Conservation (phyloP, 495 filamentous ascomycete genomes). For the Bathelium albidoporum region DNA sequence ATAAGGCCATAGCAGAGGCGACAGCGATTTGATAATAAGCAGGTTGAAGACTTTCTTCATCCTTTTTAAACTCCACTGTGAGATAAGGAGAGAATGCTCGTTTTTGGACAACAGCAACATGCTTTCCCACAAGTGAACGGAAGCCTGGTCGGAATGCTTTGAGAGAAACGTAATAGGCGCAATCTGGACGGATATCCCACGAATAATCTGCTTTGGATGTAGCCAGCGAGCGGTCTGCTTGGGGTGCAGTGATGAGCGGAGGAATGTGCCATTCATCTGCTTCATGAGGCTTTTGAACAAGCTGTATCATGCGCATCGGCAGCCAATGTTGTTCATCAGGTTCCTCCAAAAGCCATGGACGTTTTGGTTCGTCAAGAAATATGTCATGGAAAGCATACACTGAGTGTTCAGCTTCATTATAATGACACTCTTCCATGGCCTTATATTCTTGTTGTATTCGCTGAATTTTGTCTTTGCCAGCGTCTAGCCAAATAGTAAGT, state of each 20-base stretch:
- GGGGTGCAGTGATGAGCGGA: no score
- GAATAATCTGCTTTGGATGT: slow-evolving; percentile 2
- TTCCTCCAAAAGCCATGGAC: neutral
- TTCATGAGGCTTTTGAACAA: neutral
- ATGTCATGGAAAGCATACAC: neutral
- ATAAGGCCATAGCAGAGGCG: neutral
- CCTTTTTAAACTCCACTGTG: slow-evolving; percentile 8
- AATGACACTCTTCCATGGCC: neutral
- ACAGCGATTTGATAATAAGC: neutral
- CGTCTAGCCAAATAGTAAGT: neutral
- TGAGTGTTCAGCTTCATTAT: neutral
- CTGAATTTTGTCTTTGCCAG: neutral
- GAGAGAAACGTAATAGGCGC: slow-evolving; percentile 11
- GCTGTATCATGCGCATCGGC: neutral
- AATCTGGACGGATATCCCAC: slow-evolving; percentile 12
- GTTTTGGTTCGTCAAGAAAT: neutral
- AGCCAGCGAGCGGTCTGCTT: no score
- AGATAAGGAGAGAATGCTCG: slow-evolving; percentile 6
- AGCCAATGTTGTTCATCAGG: neutral
- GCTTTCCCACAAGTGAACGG: neutral
- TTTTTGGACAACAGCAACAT: slow-evolving; percentile 3
- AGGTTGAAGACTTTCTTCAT: neutral
- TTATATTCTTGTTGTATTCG: neutral
- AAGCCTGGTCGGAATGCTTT: slow-evolving; percentile 6
- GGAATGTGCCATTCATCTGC: neutral